Percentiles rank a stretch among this genome's conserved stretches.
These are phyloP conservation scores for Lippia alba DNA, from an alignment of 305 asterid species.

Conservation along the genomic window DNA sequence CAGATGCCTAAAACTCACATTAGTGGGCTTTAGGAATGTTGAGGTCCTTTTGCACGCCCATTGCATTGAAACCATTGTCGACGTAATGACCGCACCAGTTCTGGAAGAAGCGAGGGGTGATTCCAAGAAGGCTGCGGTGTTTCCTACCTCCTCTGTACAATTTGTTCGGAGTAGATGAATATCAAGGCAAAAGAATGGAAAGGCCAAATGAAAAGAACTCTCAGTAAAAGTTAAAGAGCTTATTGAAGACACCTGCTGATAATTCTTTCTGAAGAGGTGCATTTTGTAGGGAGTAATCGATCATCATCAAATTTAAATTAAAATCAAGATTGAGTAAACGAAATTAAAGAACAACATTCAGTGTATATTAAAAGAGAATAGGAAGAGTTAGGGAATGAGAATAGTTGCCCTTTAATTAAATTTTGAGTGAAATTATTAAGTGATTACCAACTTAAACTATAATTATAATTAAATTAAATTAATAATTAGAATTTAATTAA, in stretches of 20 bases:
- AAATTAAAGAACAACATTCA: too few relatives aligned
- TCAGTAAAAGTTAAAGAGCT: too few relatives aligned
- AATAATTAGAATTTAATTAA: too few relatives aligned
- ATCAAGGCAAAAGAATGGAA: not conserved
- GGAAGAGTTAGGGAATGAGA: too few relatives aligned
- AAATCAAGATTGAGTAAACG: too few relatives aligned
- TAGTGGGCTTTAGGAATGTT: conserved; percentile 61
- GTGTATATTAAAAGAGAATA: too few relatives aligned
- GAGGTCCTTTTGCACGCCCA: conserved; percentile 85
- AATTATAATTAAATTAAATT: too few relatives aligned
- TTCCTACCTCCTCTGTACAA: conserved; percentile 87
- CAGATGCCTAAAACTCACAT: conserved; percentile 14
- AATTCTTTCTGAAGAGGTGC: conserved; percentile 88
- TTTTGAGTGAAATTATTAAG: too few relatives aligned
- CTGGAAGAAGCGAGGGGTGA: conserved; percentile 91
- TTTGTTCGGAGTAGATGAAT: conserved; percentile 11
- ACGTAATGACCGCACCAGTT: conserved; percentile 85
- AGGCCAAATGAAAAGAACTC: not conserved
- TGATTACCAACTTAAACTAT: too few relatives aligned
- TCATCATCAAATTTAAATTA: too few relatives aligned
- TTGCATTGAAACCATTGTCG: conserved; percentile 88
- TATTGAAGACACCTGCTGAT: conserved; percentile 58
- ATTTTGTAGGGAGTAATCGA: conserved; percentile 73
- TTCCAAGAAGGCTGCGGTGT: conserved; percentile 84
- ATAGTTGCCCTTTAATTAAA: too few relatives aligned